Percentiles rank a stretch among this genome's conserved stretches.
phyloP scores from a whole-genome alignment of 1,139 yeast species.

The Candida smagusa region DNA sequence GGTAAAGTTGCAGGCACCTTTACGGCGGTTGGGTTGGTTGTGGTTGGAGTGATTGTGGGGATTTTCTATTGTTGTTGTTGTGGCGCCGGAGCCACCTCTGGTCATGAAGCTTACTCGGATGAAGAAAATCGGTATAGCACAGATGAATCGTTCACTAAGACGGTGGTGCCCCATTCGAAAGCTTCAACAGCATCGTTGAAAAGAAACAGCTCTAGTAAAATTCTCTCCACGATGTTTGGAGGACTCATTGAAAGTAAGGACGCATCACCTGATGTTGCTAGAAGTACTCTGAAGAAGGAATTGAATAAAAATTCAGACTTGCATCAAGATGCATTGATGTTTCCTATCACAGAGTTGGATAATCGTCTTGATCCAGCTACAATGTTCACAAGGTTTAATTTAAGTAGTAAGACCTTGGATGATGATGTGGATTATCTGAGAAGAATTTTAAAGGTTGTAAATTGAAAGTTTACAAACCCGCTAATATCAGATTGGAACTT shows the following conservation, averaged over 20 bases:
- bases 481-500: background rate
- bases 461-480: slow-evolving; percentile 33
- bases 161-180: slow-evolving; percentile 13
- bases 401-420: slow-evolving; percentile 60
- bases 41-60: slow-evolving; percentile 34
- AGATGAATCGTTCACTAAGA: slow-evolving; percentile 24
- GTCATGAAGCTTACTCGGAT: slow-evolving; percentile 32
- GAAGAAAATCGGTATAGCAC: slow-evolving; percentile 38
- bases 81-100: slow-evolving; percentile 13
- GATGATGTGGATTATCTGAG: slow-evolving; percentile 76
- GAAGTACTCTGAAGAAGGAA: slow-evolving; percentile 35
- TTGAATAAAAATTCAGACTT: slow-evolving; percentile 11
- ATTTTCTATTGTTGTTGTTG: slow-evolving; percentile 40
- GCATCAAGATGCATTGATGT: slow-evolving; percentile 15
- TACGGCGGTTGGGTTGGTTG: slow-evolving; percentile 63
- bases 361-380: slow-evolving; percentile 67
- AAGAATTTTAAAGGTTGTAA: slow-evolving; percentile 65
- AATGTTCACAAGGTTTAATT: slow-evolving; percentile 55
- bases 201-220: slow-evolving; percentile 36
- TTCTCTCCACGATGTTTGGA: slow-evolving; percentile 31
- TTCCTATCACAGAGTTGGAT: slow-evolving; percentile 58
- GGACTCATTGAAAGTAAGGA: slow-evolving; percentile 8
- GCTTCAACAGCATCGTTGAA: slow-evolving; percentile 19
- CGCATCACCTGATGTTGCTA: slow-evolving; percentile 14
- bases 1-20: slow-evolving; percentile 76